Evolutionary conservation across 2,329 filamentous ascomycete species (phyloP), one percentile per base, ranked within the genome.

Genomic region (Fulvia fulva): DNA sequence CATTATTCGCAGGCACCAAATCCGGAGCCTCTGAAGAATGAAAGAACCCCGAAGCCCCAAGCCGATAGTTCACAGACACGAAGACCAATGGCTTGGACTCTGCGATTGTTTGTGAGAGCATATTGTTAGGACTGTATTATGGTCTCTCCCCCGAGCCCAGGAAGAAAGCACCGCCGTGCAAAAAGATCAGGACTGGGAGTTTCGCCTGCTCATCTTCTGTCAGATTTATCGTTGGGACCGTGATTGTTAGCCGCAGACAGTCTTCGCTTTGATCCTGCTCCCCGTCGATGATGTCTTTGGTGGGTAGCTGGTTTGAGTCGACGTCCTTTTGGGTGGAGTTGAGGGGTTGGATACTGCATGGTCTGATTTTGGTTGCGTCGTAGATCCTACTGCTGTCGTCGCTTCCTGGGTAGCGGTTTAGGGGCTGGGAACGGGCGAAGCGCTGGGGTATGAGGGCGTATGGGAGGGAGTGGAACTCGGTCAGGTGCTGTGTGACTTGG

Each of bases 1-100:
- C 81, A 7, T 75, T 76, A 63, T 83, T 84, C 3, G 79, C 72
- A 4, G 73, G 73, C 70, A 30, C 76, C 73, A 51, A 80, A 72
- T 22, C 69, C 77, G 22, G 75, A 73, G 45, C 75, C 80, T 11
- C 73, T 74, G 55, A 79, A 68, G 70, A 73, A 81, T 41, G 37
- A n/a, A 41, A 19, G 37, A 41, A 41, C 5, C 79, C 79, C 64
- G 81, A 77, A 2, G 76, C 78, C 1, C 79, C 79, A 11, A 81
- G 68, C 16, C 77, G 71, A 62, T 80, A 80, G 63, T 81, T 81
- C 14, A 79, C 51, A 8, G 76, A 67, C 3, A 82, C 79, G 58
- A 75, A 67, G 4, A 41, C 7, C 14, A 41, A 8, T n/a, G 37
- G 37, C 37, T 19, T 19, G 5, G 37, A 41, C 8, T 41, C 37